phyloP scores from a whole-genome alignment of 306 rosid species.

The Ormosia emarginata region DNA sequence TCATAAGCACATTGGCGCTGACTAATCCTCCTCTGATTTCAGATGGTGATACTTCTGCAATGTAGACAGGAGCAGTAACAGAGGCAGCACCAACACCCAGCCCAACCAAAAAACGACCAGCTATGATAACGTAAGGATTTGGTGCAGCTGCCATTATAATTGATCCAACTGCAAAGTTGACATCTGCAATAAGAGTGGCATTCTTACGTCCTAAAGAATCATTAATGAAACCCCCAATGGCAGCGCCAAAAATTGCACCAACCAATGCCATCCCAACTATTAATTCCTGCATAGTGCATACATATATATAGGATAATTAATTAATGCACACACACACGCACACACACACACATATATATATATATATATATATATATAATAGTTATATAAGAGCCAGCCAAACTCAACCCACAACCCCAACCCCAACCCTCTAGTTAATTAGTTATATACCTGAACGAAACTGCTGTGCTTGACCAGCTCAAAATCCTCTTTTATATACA shows the following conservation, averaged over 20 bases:
- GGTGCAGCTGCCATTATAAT: slow-evolving; percentile 69
- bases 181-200: slow-evolving; percentile 60
- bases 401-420: too few species aligned
- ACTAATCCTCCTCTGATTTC: slow-evolving; percentile 77
- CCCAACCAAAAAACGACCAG: slow-evolving; percentile 57
- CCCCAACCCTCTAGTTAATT: too few species aligned
- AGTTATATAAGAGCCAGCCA: too few species aligned
- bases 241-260: slow-evolving; percentile 69
- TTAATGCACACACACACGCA: too few species aligned
- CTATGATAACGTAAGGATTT: slow-evolving; percentile 54
- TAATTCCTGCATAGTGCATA: slow-evolving; percentile 37
- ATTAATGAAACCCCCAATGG: slow-evolving; percentile 57
- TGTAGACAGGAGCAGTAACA: slow-evolving; percentile 74
- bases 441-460: neutral
- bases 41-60: slow-evolving; percentile 75
- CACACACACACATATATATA: too few species aligned
- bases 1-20: slow-evolving; percentile 63
- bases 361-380: too few species aligned
- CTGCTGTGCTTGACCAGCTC: neutral
- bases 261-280: slow-evolving; percentile 66
- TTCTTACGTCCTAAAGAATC: slow-evolving; percentile 61
- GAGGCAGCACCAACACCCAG: slow-evolving; percentile 66
- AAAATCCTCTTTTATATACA: slow-evolving; percentile 24
- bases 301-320: too few species aligned
- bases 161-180: slow-evolving; percentile 45